Conservation (phyloP, 495 filamentous ascomycete genomes). For the Trichodelitschia bisporula region DNA sequence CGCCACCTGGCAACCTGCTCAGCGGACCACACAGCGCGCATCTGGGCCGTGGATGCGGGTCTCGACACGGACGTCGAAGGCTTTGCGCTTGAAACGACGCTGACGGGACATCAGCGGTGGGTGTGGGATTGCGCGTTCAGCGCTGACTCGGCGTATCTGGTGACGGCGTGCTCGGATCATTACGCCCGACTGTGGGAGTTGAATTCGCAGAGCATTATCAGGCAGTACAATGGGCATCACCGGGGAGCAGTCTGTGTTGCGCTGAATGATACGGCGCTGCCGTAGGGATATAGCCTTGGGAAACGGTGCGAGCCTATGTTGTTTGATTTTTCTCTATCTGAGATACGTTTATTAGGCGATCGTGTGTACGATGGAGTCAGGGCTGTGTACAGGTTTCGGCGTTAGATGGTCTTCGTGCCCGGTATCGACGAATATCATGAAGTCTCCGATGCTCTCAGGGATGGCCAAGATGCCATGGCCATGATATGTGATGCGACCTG, state of each 20-base stretch:
- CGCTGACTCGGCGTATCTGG: slow-evolving; percentile 84
- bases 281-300: too few relatives aligned
- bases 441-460: too few relatives aligned
- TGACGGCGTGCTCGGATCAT: slow-evolving; percentile 95
- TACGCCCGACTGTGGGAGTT: slow-evolving; percentile 96
- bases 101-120: slow-evolving; percentile 91
- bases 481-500: too few relatives aligned
- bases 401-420: too few relatives aligned
- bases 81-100: slow-evolving; percentile 65
- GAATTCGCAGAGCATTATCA: slow-evolving; percentile 58
- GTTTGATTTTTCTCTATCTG: too few relatives aligned
- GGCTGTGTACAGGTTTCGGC: too few relatives aligned
- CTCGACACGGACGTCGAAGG: slow-evolving; percentile 20
- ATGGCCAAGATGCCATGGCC: too few relatives aligned
- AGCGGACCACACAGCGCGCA: slow-evolving; percentile 92
- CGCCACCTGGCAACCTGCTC: slow-evolving; percentile 94
- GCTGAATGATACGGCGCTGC: slow-evolving; percentile 42
- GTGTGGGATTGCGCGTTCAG: slow-evolving; percentile 99
- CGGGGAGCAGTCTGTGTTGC: slow-evolving; percentile 89
- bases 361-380: too few relatives aligned
- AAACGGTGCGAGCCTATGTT: too few relatives aligned
- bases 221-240: slow-evolving; percentile 96
- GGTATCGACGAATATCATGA: too few relatives aligned
- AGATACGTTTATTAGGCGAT: too few relatives aligned
- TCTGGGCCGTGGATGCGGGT: slow-evolving; percentile 58